Evolutionary conservation across 164 flowering plant genomes (phyloP).

Genomic region (Nymphaea thermarum): DNA sequence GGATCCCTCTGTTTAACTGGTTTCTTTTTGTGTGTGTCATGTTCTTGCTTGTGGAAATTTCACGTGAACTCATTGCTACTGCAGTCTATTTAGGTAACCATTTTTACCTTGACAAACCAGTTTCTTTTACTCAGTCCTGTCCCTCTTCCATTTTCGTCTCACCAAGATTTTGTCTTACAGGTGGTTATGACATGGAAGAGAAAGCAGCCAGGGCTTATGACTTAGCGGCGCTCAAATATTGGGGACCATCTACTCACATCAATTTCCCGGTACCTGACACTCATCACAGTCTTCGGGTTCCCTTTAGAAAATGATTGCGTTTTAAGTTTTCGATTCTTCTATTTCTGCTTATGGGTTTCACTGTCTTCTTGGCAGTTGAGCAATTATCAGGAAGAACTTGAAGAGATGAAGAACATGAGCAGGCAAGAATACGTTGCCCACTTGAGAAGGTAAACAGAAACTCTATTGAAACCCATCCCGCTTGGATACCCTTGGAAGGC

Average conservation of each 20-base stretch:
- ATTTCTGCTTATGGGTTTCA: constrained; percentile 1
- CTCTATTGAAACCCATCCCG: background rate
- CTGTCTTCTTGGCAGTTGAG: constrained; percentile 35
- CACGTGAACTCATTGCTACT: constrained; percentile 17
- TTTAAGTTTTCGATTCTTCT: background rate
- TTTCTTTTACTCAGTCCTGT: background rate
- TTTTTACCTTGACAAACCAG: background rate
- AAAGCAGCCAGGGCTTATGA: constrained; percentile 93
- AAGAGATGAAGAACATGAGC: constrained; percentile 89
- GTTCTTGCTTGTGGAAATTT: constrained; percentile 17
- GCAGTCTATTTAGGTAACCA: constrained; percentile 62
- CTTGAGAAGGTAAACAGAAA: constrained; percentile 48
- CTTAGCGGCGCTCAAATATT: constrained; percentile 84
- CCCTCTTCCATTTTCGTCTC: background rate
- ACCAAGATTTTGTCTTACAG: constrained; percentile 17
- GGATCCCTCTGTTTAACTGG: constrained; percentile 8
- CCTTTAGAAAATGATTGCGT: background rate
- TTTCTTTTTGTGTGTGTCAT: constrained; percentile 22
- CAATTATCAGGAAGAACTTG: constrained; percentile 51
- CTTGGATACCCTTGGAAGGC: background rate
- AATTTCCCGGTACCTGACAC: constrained; percentile 50
- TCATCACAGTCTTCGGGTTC: background rate
- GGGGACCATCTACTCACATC: constrained; percentile 82
- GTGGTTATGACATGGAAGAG: constrained; percentile 92
- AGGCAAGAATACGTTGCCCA: constrained; percentile 85